These are phyloP conservation scores for Begonia fuchsioides DNA, from an alignment of 306 rosid genomes.

Conservation along the genomic window DNA sequence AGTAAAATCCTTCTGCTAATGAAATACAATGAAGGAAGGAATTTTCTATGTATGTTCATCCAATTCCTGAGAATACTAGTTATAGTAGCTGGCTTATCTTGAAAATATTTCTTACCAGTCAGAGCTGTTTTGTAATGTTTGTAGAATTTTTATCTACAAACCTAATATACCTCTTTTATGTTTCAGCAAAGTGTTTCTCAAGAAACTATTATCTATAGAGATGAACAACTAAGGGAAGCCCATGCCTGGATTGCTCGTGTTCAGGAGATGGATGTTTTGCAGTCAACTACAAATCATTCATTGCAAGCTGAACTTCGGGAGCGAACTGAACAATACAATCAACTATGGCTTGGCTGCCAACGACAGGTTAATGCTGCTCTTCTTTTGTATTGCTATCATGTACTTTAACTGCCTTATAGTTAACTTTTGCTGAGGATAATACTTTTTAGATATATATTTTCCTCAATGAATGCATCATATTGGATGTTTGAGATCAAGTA, in stretches of 20 bases:
- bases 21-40: background rate
- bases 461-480: background rate
- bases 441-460: background rate
- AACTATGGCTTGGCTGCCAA: conserved; percentile 87
- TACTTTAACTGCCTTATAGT: too few species aligned
- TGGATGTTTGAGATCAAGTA: conserved; percentile 3
- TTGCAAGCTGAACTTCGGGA: conserved; percentile 86
- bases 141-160: background rate
- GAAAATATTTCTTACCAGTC: background rate
- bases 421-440: too few species aligned
- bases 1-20: background rate
- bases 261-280: conserved; percentile 87
- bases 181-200: conserved; percentile 92
- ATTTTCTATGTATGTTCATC: background rate
- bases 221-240: conserved; percentile 86
- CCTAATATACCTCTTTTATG: conserved; percentile 10
- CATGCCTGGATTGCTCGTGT: conserved; percentile 89
- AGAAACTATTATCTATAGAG: conserved; percentile 71
- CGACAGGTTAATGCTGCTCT: conserved; percentile 45
- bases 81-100: too few species aligned
- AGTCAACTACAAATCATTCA: conserved; percentile 66
- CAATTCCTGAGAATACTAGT: background rate
- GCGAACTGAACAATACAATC: conserved; percentile 85
- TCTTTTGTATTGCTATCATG: too few species aligned
- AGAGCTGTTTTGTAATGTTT: background rate